Evolutionary conservation across 306 rosid species (phyloP), one percentile per base, ranked within the genome.

Genomic region (Canavalia gladiata): DNA sequence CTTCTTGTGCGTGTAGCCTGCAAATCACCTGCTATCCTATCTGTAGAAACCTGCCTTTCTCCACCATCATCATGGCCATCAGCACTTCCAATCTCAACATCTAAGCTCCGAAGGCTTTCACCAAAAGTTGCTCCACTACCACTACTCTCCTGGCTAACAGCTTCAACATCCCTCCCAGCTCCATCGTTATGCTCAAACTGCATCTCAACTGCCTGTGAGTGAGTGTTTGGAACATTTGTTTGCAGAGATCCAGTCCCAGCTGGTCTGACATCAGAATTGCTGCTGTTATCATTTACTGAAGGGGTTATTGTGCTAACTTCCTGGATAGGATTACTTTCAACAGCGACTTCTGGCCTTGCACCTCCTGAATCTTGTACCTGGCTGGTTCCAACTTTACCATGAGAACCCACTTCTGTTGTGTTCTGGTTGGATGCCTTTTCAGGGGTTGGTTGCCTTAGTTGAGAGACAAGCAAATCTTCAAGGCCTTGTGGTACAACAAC

Each of bases 91-190:
- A 96, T 94, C 88, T 96, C 98, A 74, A 96, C 98, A 83, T 96
- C 99, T 58, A 96, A 90, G 85, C 99, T 96, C 25, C 99, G 91
- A 71, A 96, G 98, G 76, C 99, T 96, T 88, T 93, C 99, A 54
- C 99, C 99, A 83, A 96, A 81, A 76, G 99, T 96, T 72, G 99
- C 99, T 58, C 98, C 99, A 88, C 99, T 94, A 50, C 97, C 99
- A 82, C 97, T 85, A 86, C 99, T 96, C 89, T 88, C 99, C 86
- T 94, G 99, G 88, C 98, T 96, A 72, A 91, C 93, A 80, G 98
- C 99, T 90, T 96, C 99, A 72, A 94, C 97, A 86, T 96, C 99
- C 74, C 95, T 89, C 68, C 83, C 90, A 79, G 88, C 82, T 35
- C 90, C 88, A 59, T 94, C 99, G 87, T 80, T 90, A 77, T 91